Evolutionary conservation across 2,329 filamentous ascomycete species (phyloP), one percentile per base, ranked within the genome.

Genomic region (Sarocladium brachiariae): DNA sequence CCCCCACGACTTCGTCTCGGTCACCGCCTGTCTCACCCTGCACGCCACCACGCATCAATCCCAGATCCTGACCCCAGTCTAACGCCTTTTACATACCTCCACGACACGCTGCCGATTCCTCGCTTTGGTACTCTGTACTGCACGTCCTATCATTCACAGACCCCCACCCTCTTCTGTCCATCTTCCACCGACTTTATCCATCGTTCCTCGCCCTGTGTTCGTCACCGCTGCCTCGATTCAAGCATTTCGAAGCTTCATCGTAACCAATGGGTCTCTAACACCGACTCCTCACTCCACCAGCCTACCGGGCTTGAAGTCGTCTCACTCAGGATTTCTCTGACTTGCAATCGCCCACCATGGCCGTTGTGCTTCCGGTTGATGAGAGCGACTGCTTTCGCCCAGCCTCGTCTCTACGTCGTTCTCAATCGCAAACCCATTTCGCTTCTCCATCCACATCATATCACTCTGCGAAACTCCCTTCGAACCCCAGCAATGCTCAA

Each of bases 351-450:
- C n/a, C 45, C 59, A 65, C 56, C 53, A 81, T 81, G 78, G 77
- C 78, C 34, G 74, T 78, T 56, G 77, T 80, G 57, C 66, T 81
- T 53, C 62, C 73, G 38, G 74, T 77, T 14, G 80, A 83, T 59
- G 80, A 84, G 59, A 74, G 68, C 55, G 70, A 69, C 58, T 77
- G 77, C 62, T 84, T 83, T 64, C 70, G 72, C 39, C 66, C 77
- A 14, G 71, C 76, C 19, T 31, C 30, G 46, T 64, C 72, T 21
- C 63, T 84, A 57, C 76, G 75, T 55, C 76, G 81, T 53, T 83
- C 81, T 11, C 77, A 81, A 55, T 84, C 81, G 2, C 78, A 82
- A 57, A 71, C 75, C 48, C 80, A 76, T 57, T 80, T 84, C 50
- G 63, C 69, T 53, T 65, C 73, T 8, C 67, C 67, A 49, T 65